Base-by-base conservation (phyloP, 164 flowering plant genomes). In the Nymphaea colorata region DNA sequence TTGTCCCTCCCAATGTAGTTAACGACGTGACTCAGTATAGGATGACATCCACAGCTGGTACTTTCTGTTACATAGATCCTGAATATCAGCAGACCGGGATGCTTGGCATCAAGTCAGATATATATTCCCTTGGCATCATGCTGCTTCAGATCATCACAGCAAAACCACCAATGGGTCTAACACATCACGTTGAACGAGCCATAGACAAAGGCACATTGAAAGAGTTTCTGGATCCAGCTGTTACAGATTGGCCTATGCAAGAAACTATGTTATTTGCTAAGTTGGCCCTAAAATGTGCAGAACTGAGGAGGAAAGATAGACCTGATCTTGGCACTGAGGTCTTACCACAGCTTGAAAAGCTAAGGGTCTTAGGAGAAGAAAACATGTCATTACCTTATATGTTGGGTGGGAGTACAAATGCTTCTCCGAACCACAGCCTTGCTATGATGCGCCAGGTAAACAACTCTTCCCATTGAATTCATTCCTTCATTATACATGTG, bases 1-100 rank as follows among this genome's bases (percentile, higher is more conserved):
- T 87, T 10, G 88, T 87, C 43, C 93, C 93, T 12, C 86, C 87
- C 3, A 72, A 75, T 11, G 77, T 83, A 1, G 85, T 85, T 11
- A 67, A 84, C 72, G 62, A n/a, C 10, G 85, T 87, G 36, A 87
- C 90, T 6, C 90, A 87, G 67, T 87, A 87, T 63, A 82, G 80
- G 65, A 83, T 86, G 85, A 86, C 93, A 53, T 85, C 93, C 5
- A 76, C 90, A 0, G 90, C 88, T 2, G 90, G 93, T 14, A 87
- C 90, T n/a, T 87, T 87, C 77, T 87, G 90, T 68, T 87, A 87
- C 76, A 87, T 87, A 43, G 90, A 87, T 66, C 93, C 93, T 1
- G 93, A 87, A 64, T 87, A 87, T 67, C 93, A 87, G 73, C 93
- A 87, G 69, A 87, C 93, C 0, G 91, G 91, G 15, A 82, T 83